Conservation (phyloP, 169 alveolate genomes). For the Amoebophrya sp. region DNA sequence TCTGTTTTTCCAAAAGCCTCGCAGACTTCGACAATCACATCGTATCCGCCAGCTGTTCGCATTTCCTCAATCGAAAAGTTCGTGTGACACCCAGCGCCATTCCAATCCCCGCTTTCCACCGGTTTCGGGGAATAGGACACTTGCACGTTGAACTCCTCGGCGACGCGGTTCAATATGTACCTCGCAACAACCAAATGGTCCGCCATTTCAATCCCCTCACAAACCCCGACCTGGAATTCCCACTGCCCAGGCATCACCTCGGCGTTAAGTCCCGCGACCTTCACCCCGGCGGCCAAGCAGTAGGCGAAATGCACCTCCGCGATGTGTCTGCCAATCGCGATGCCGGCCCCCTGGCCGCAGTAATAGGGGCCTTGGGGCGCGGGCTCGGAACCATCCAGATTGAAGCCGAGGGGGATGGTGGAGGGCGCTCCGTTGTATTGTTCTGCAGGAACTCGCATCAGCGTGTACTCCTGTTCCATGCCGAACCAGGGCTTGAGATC, state of each 20-base stretch:
- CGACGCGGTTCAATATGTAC: not conserved
- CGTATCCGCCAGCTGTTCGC: constrained; percentile 42
- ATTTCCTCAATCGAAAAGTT: constrained; percentile 41
- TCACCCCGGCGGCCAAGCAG: constrained; percentile 44
- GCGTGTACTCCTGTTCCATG: constrained; percentile 48
- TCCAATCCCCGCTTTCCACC: constrained; percentile 39
- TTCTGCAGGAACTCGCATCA: not conserved
- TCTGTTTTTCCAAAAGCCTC: constrained; percentile 47
- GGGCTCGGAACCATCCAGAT: constrained; percentile 32
- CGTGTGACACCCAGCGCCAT: constrained; percentile 48
- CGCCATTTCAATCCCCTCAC: constrained; percentile 43
- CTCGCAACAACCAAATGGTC: not conserved
- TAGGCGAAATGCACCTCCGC: constrained; percentile 40
- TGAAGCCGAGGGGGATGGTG: constrained; percentile 38
- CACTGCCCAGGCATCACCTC: constrained; percentile 50
- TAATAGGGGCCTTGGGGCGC: constrained; percentile 45
- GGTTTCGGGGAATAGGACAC: not conserved
- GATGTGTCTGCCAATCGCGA: constrained; percentile 40
- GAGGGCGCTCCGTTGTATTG: not conserved
- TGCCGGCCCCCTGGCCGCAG: constrained; percentile 36
- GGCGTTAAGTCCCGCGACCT: constrained; percentile 41
- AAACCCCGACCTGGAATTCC: constrained; percentile 43
- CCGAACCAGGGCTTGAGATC: constrained; percentile 45
- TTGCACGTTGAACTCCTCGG: not conserved
- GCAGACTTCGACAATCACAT: constrained; percentile 39